Base-by-base conservation (phyloP, 192 early-diverging fungal genomes). In the Mortierella claussenii region DNA sequence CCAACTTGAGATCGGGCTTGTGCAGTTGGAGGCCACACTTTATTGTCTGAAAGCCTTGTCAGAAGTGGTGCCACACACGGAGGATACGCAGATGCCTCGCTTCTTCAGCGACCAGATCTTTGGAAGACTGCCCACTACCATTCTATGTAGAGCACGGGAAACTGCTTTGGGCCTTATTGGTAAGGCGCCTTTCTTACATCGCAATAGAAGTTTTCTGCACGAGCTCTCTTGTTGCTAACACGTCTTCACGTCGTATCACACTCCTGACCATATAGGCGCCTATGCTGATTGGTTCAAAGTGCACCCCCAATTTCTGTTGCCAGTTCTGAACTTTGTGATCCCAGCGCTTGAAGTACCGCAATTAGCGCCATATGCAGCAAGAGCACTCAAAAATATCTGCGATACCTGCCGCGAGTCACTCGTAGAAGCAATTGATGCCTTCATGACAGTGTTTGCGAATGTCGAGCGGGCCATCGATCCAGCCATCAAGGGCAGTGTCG, bases 361-460 rank as follows among this genome's bases (percentile, higher is more conserved):
- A 50, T 64, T 89, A 7, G 87, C 90, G 10, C 79, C 74, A 4
- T 52, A 81, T n/a, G 90, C 91, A 3, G 90, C 88, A n/a, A 79
- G 79, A 4, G 82, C 90, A 1, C 87, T 93, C 15, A 85, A 89
- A 17, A 82, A 83, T 31, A 86, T 93, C 40, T 93, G 91, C 63
- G 90, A 93, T 50, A 84, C 82, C 46, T 93, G 91, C 61, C 86
- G 90, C 36, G 81, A 85, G 24, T 82, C 85, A n/a, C 68, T 93
- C 3, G 75, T 88, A 1, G 84, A 80, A 1, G 88, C 81, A 0
- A 79, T 89, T 11, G 86, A 84, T 40, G 82, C 76, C 33, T 81
- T 93, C 50, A 83, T 91, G 60, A 70, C 80, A 7, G 79, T 89
- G 6, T 90, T 89, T 69, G 57, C 82, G 37, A 85, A 86, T 31